Evolutionary conservation across 2,329 filamentous ascomycete species (phyloP), one percentile per base, ranked within the genome.

Genomic region (Cercospora sojina): DNA sequence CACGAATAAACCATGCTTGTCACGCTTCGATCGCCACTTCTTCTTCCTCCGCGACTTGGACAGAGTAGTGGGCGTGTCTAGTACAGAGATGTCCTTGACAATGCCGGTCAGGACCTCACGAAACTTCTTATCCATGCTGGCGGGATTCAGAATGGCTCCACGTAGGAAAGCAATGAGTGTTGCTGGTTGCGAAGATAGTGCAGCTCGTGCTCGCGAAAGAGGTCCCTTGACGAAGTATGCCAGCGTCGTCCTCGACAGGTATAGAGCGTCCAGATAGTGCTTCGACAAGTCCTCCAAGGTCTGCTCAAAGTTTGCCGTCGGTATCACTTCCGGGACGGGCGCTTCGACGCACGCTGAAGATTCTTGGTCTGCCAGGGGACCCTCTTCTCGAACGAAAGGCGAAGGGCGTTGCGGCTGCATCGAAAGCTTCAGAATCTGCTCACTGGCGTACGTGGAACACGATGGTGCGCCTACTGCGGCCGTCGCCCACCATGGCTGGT

Each of bases 211-310:
- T 71, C 91, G 85, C 53, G 91, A 91, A 20, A 95, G 80, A 1
- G 91, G 90, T 0, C 91, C 91, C 80, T 95, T 95, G 20, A 89
- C 89, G 78, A 94, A 93, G 77, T 93, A 95, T 65, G 91, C 91
- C 64, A 94, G 80, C 3, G 91, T 92, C 35, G 90, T 91, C 84
- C 91, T 79, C 8, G 76, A 80, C 10, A 80, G 71, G 75, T 85
- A 83, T 69, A 84, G 71, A 32, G 80, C 77, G 13, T 83, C 80
- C 20, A 84, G 74, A 65, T 79, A 80, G 56, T 79, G 74, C 25
- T 75, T 74, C 4, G 74, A 60, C 25, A 77, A 66, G 29, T 77
- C 75, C 62, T 77, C 72, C 13, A 77, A 61, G 3, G 65, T 53
- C 12, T 74, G 69, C 23, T 70, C 56, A 9, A 66, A 32, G 12